Conservation (phyloP, 192 early-diverging fungal genomes). For the Obelidium mucronatum region DNA sequence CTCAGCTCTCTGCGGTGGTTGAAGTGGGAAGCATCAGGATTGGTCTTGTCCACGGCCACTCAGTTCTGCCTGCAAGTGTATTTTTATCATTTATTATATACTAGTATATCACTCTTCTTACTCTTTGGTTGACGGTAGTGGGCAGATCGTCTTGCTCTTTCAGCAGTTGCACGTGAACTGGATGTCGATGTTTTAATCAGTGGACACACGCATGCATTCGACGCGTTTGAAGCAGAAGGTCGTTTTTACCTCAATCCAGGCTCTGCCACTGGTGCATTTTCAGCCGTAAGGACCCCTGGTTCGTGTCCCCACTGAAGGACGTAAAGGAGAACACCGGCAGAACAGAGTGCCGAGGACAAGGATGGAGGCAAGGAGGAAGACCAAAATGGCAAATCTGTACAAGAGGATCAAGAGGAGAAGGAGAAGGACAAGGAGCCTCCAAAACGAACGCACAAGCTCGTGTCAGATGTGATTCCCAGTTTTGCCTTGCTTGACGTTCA, state of each 20-base stretch:
- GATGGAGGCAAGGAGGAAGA: neutral
- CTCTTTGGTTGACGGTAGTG: too few relatives aligned
- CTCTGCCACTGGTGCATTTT: slow-evolving; percentile 89
- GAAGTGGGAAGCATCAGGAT: slow-evolving; percentile 52
- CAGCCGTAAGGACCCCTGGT: slow-evolving; percentile 19
- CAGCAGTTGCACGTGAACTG: slow-evolving; percentile 81
- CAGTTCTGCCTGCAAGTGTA: slow-evolving; percentile 66
- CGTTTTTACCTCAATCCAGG: slow-evolving; percentile 96
- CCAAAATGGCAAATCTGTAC: neutral
- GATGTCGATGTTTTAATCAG: slow-evolving; percentile 90
- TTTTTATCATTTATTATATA: neutral
- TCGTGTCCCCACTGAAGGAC: slow-evolving; percentile 23
- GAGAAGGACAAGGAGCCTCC: neutral
- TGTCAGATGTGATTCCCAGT: slow-evolving; percentile 74
- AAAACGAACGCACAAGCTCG: slow-evolving; percentile 20
- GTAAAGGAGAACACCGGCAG: neutral
- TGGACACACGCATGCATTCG: slow-evolving; percentile 90
- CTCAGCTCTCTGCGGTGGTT: slow-evolving; percentile 52
- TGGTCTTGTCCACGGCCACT: slow-evolving; percentile 87
- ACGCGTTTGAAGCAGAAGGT: slow-evolving; percentile 91
- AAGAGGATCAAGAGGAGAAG: neutral
- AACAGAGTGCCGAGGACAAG: neutral
- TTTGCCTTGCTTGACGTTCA: slow-evolving; percentile 98
- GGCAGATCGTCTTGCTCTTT: slow-evolving; percentile 47
- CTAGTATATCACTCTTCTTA: slow-evolving; percentile 72